Conservation (phyloP, 2,329 filamentous ascomycete genomes). For the Rutstroemia sp. region DNA sequence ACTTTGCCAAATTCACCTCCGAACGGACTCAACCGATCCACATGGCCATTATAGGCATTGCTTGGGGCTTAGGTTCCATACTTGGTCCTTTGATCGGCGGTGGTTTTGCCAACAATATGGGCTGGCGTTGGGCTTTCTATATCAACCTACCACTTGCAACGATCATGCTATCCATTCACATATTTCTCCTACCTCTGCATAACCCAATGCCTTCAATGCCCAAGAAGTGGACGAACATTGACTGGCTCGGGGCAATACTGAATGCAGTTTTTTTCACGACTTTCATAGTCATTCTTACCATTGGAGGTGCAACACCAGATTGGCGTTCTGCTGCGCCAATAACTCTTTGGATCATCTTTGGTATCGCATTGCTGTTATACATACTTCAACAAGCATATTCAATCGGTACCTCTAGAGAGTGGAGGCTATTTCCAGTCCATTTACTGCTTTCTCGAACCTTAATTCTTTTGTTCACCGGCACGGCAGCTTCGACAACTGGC, state of each 20-base stretch:
- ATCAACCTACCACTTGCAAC: no score
- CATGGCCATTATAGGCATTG: no score
- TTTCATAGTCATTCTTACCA: background rate
- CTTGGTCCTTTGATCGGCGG: no score
- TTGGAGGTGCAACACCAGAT: background rate
- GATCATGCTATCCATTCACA: background rate
- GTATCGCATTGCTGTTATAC: background rate
- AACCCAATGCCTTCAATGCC: background rate
- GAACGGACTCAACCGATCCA: no score
- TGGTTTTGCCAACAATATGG: no score
- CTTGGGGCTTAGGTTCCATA: no score
- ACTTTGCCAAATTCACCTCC: no score
- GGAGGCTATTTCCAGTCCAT: background rate
- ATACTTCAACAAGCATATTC: background rate
- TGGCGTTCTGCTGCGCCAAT: background rate
- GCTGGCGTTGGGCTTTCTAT: no score
- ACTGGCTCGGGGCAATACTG: constrained; percentile 30
- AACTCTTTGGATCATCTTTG: background rate
- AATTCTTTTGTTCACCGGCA: background rate
- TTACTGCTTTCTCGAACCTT: background rate
- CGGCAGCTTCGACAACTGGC: background rate
- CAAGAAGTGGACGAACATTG: constrained; percentile 20
- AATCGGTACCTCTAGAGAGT: background rate
- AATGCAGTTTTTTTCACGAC: background rate
- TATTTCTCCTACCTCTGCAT: background rate